Base-by-base conservation (phyloP, 768 basidiomycete species). In the Mycena crocata region DNA sequence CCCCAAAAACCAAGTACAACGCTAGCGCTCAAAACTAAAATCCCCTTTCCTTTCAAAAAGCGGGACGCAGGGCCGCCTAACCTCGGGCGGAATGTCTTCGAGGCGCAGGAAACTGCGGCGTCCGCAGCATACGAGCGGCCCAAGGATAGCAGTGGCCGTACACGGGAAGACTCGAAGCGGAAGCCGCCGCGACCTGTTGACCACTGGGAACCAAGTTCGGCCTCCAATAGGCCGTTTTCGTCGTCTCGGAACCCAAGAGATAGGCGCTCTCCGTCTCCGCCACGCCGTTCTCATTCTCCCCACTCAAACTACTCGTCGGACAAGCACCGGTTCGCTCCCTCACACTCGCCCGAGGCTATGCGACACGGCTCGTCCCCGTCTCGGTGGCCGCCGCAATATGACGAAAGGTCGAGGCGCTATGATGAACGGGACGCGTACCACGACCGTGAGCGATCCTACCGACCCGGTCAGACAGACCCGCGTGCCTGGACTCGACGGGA, bases 31-130 rank as follows among this genome's bases (percentile, higher is more conserved):
- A 78, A 87, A 74, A 50, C 80, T 23, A 88, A 86, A 73, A 85
- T 92, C 26, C 87, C 90, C 12, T 93, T 92, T 77, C 93, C 93
- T 1, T 93, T 94, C 82, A 94, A 93, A 79, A 85, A 81, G 74
- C 86, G 82, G 69, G 63, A 24, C 46, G 83, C 80, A 40, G 42
- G 67, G 9, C 23, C 46, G 66, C 54, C 66, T 54, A 57, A 64
- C 46, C 45, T 60, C 51, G 69, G 31, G 66, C 71, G 49, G 57
- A 70, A 63, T 70, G 73, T 75, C 60, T 69, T 69, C 46, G 72
- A 72, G 23, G 13, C 64, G 54, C 72, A 71, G 61, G 73, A 61
- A 60, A 60, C 40, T 46, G 26, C 54, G 24, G 71, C 40, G 48
- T 67, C 56, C 14, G 75, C 70, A 66, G 73, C 78, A 23, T 79